These are phyloP conservation scores for Ricinus communis DNA, from an alignment of 345 rosid species.

Conservation along the genomic window DNA sequence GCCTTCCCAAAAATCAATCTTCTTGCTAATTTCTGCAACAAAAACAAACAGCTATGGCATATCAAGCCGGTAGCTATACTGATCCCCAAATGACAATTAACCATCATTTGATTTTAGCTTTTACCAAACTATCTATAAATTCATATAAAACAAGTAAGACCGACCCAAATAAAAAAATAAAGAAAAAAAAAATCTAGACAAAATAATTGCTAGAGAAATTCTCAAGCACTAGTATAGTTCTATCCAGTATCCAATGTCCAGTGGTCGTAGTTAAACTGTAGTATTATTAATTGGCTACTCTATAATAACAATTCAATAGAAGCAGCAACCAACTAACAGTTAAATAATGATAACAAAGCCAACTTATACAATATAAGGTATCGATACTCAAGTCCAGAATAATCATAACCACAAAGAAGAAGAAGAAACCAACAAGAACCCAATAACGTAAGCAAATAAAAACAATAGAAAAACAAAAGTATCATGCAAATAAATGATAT, in stretches of 20 bases:
- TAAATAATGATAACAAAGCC: too few relatives aligned
- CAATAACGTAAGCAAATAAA: too few relatives aligned
- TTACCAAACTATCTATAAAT: neutral
- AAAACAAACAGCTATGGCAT: neutral
- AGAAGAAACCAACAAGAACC: too few relatives aligned
- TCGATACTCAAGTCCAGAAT: too few relatives aligned
- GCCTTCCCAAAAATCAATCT: constrained; percentile 57
- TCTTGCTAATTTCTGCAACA: constrained; percentile 59
- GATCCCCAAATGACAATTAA: neutral
- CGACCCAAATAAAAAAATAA: neutral
- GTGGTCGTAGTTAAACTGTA: too few relatives aligned
- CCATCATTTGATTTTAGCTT: neutral
- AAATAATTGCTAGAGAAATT: neutral
- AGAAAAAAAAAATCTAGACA: neutral
- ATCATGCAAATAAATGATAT: too few relatives aligned
- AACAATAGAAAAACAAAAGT: too few relatives aligned
- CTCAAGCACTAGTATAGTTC: neutral
- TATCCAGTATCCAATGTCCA: neutral
- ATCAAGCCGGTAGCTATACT: neutral
- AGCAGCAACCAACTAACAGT: too few relatives aligned
- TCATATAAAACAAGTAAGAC: neutral
- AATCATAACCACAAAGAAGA: too few relatives aligned
- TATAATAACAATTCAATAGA: too few relatives aligned
- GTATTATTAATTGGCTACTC: too few relatives aligned
- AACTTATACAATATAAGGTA: too few relatives aligned